phyloP scores from a whole-genome alignment of 2,329 filamentous ascomycete species.

The Akanthomyces uredinophilus region DNA sequence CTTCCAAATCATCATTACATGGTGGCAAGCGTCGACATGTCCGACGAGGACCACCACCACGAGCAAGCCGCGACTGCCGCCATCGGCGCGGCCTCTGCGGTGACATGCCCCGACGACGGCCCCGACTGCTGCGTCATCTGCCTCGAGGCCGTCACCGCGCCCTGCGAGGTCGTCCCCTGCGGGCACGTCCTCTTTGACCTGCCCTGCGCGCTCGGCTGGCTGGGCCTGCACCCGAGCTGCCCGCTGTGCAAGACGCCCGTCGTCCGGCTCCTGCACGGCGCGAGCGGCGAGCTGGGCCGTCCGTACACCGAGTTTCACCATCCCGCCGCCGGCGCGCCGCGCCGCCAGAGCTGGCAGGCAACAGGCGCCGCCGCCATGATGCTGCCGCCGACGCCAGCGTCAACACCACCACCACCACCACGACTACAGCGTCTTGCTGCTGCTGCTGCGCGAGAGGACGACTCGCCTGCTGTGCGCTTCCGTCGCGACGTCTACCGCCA shows the following conservation, averaged over 20 bases:
- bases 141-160: conserved; percentile 67
- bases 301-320: background rate
- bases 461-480: conserved; percentile 27
- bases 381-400: too few species aligned
- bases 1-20: too few species aligned
- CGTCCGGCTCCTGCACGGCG: conserved; percentile 60
- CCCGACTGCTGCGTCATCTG: conserved; percentile 74
- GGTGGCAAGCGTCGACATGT: too few species aligned
- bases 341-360: too few species aligned
- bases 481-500: conserved; percentile 70
- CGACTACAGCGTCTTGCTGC: too few species aligned
- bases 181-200: conserved; percentile 80
- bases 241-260: conserved; percentile 67
- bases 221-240: conserved; percentile 66
- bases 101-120: too few species aligned
- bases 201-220: conserved; percentile 76
- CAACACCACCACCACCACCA: background rate
- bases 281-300: conserved; percentile 25
- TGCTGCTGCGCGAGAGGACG: too few species aligned
- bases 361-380: too few species aligned
- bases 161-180: conserved; percentile 70
- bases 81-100: too few species aligned
- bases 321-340: background rate
- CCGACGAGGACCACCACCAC: too few species aligned
- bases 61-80: too few species aligned